Evolutionary conservation across 805 yeast genomes (phyloP), one percentile per base, ranked within the genome.

Genomic region (Suhomyces pyralidae): DNA sequence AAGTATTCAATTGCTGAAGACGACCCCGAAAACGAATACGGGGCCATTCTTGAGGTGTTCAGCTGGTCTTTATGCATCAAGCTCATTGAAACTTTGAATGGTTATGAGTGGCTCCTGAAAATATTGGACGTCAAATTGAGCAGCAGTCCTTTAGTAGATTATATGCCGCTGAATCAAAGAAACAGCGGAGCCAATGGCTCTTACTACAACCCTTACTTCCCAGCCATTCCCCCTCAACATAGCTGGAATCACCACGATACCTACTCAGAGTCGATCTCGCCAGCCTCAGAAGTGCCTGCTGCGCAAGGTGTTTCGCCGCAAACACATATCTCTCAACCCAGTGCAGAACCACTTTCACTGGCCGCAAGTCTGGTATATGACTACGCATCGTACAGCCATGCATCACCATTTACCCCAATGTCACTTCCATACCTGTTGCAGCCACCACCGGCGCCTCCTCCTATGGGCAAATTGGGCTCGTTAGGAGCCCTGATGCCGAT

Each of bases 71-170:
- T 53, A 15, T 45, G 47, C 32, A 32, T 28, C 14, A 48, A 45
- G 25, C 51, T 63, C 14, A 42, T 60, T 7, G 61, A 58, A 3
- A 50, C 44, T 2, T 54, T 67, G 48, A 58, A 67, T 48, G 70
- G 69, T 2, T 64, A 58, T 52, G 64, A 63, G 49, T 68, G 70
- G 69, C 22, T 52, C 17, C 55, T 52, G 5, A 52, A 54, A 24
- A 53, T 52, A 2, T 52, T 68, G 42, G 59, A 60, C 9, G 65
- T 55, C 17, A 46, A 51, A 17, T 28, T 61, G n/a, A 30, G 52
- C 10, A 49, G 48, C 19, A 42, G 45, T 30, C 45, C 45, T 8
- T 40, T 40, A 7, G 20, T 40, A 5, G 28, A 42, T 15, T 42
- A 22, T 10, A 10, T 28, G 32, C 15, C 4, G 20, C 5, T 17